phyloP scores from a whole-genome alignment of 148 eudicot genomes.

The Chenopodium suecicum region DNA sequence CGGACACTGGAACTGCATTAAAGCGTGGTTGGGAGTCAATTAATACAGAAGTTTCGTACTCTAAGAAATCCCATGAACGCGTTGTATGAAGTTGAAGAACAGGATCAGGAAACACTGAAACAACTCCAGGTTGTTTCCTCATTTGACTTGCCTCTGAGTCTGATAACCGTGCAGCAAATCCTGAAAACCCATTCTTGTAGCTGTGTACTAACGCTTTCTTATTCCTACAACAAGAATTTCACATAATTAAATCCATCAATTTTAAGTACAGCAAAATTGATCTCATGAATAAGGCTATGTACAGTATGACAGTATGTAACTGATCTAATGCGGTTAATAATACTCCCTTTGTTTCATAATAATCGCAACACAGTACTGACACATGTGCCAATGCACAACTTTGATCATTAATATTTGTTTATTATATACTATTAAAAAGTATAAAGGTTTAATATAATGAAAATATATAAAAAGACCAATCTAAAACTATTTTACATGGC shows the following conservation, averaged over 20 bases:
- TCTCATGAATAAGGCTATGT: not conserved
- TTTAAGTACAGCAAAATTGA: not conserved
- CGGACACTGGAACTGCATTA: not conserved
- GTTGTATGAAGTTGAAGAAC: slow-evolving; percentile 65
- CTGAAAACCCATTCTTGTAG: slow-evolving; percentile 61
- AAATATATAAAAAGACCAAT: too few species aligned
- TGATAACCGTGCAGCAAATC: slow-evolving; percentile 61
- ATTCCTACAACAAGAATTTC: slow-evolving; percentile 32
- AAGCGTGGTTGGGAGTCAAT: slow-evolving; percentile 26
- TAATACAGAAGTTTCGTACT: slow-evolving; percentile 37
- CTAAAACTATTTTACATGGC: too few species aligned
- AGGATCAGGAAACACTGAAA: slow-evolving; percentile 73
- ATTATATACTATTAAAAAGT: too few species aligned
- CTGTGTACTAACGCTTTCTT: slow-evolving; percentile 44
- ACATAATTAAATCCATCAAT: not conserved
- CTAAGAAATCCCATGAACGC: slow-evolving; percentile 70
- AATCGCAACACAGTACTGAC: too few species aligned
- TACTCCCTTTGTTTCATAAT: too few species aligned
- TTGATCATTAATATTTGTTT: too few species aligned
- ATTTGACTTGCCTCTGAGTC: slow-evolving; percentile 48
- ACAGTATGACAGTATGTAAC: not conserved
- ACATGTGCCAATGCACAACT: too few species aligned
- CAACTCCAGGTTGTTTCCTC: slow-evolving; percentile 53
- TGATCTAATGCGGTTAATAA: too few species aligned
- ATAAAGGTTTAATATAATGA: too few species aligned